A percentile compares a stretch with the other conserved stretches of the same genome.
These are phyloP conservation scores for Xylaria sp. DNA, from an alignment of 2,329 filamentous ascomycete species.

Conservation along the genomic window DNA sequence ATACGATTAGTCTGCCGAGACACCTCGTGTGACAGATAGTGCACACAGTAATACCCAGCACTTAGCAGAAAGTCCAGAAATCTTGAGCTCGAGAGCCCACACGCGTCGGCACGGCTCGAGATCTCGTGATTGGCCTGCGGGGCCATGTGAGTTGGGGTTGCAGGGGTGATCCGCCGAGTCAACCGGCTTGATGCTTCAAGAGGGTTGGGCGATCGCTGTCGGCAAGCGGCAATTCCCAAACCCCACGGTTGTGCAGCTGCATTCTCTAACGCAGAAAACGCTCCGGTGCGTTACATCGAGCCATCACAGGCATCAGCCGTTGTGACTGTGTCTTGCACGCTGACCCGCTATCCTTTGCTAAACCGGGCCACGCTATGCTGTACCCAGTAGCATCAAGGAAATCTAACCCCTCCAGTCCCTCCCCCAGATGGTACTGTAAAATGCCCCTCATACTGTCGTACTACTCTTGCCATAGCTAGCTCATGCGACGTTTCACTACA, in stretches of 20 bases:
- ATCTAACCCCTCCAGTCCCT: constrained; percentile 20
- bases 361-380: constrained; percentile 13
- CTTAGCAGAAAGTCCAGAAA: constrained; percentile 18
- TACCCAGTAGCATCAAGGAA: constrained; percentile 7
- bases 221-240: constrained; percentile 44
- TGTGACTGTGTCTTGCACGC: constrained; percentile 32
- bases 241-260: constrained; percentile 40
- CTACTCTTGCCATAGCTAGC: constrained; percentile 20
- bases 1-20: background rate
- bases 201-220: constrained; percentile 44
- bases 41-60: constrained; percentile 41
- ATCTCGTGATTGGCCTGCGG: constrained; percentile 44
- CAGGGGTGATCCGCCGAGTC: constrained; percentile 35
- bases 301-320: constrained; percentile 36
- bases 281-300: constrained; percentile 45
- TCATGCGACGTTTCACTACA: constrained; percentile 29
- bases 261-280: constrained; percentile 32
- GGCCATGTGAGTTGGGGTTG: constrained; percentile 38
- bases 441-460: constrained; percentile 18
- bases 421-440: constrained; percentile 12
- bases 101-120: constrained; percentile 36
- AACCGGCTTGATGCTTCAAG: constrained; percentile 26
- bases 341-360: constrained; percentile 25
- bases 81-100: constrained; percentile 10
- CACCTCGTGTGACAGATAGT: constrained; percentile 42